Conservation (phyloP, 352 stramenopile species). For the Globisporangium middletonii region DNA sequence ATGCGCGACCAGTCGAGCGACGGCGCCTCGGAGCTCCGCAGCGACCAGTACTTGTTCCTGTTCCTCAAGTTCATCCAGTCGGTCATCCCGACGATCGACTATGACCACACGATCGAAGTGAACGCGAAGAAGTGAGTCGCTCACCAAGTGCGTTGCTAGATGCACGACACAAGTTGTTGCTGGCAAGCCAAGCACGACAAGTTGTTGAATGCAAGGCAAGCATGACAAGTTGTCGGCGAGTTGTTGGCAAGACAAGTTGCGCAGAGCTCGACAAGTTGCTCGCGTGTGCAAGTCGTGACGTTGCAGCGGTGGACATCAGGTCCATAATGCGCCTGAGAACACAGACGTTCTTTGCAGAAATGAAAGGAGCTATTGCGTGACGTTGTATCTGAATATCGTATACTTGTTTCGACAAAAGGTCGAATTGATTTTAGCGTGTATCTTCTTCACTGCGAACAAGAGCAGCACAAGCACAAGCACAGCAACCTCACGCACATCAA, state of each 20-base stretch:
- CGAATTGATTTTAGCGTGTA: background rate
- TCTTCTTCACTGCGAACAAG: background rate
- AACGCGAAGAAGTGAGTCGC: slow-evolving; percentile 45
- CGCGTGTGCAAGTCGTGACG: too few relatives aligned
- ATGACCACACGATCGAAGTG: slow-evolving; percentile 99
- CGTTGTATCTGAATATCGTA: too few relatives aligned
- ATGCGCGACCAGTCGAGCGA: slow-evolving; percentile 56
- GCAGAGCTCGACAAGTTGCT: too few relatives aligned
- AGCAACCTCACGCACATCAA: background rate
- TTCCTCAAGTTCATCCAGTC: slow-evolving; percentile 99
- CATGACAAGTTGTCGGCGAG: too few relatives aligned
- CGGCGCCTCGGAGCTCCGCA: slow-evolving; percentile 57
- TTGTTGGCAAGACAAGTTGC: too few relatives aligned
- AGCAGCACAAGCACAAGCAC: background rate
- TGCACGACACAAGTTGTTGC: background rate
- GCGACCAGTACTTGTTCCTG: slow-evolving; percentile 98
- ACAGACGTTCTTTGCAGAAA: too few relatives aligned
- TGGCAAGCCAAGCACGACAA: background rate
- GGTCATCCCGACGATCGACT: slow-evolving; percentile 99
- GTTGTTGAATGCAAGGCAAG: too few relatives aligned
- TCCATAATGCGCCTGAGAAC: too few relatives aligned
- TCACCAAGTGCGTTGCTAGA: background rate
- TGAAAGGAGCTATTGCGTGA: too few relatives aligned
- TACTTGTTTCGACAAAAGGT: background rate
- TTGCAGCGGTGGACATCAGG: too few relatives aligned